Evolutionary conservation across 768 basidiomycete genomes (phyloP).

Genomic region (Boletus rubescentipes): DNA sequence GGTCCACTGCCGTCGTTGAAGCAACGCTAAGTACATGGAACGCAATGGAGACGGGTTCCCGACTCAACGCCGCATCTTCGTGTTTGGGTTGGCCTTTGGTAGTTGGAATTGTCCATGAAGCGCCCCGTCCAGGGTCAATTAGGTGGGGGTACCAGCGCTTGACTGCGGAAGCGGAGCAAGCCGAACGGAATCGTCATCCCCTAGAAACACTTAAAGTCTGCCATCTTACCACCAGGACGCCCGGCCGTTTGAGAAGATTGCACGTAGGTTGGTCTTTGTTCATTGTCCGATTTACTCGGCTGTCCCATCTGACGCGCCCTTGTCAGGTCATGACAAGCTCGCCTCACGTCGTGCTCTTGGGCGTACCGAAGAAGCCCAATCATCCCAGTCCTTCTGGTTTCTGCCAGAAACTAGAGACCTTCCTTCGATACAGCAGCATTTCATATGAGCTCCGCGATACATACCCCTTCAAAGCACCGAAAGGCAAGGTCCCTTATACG

Average conservation of each 20-base stretch:
- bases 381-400: constrained; percentile 30
- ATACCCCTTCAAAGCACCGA: constrained; percentile 28
- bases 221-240: neutral
- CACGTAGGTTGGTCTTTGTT: neutral
- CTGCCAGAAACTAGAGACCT: constrained; percentile 36
- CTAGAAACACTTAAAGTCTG: neutral
- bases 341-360: constrained; percentile 28
- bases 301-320: neutral
- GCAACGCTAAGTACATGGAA: too few species aligned
- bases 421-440: constrained; percentile 26
- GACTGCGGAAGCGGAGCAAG: constrained; percentile 2
- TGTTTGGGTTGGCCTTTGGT: too few species aligned
- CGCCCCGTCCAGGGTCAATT: too few species aligned
- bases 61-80: too few species aligned
- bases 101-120: too few species aligned
- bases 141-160: too few species aligned
- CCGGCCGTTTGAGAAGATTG: neutral
- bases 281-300: neutral
- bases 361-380: constrained; percentile 21
- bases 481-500: constrained; percentile 34
- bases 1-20: too few species aligned
- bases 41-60: too few species aligned
- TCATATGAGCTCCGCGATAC: constrained; percentile 30
- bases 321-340: constrained; percentile 16
- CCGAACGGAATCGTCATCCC: neutral